Evolutionary conservation across 2,329 filamentous ascomycete species (phyloP), one percentile per base, ranked within the genome.

Genomic region (Lecanicillium sp.): DNA sequence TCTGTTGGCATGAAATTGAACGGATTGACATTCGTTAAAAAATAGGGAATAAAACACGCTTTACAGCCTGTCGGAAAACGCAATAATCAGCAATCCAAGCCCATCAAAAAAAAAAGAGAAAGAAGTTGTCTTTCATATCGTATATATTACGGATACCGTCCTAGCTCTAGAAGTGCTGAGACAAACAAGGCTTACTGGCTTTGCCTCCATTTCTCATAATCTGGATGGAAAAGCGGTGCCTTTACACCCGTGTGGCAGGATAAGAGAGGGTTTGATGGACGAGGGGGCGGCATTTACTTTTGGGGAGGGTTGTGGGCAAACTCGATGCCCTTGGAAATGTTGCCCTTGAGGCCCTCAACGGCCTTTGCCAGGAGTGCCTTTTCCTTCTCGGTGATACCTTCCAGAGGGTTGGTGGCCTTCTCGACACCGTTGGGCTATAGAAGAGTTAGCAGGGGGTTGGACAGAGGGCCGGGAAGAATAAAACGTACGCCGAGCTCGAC

Each of bases 311-410:
- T 89, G 72, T 85, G 75, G 65, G 82, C 82, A 62, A 97, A 98
- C 60, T 81, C 79, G 59, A 96, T 72, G 60, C 92, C 92, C 80
- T 97, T 96, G 58, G 78, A 69, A 62, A 98, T 95, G 72, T 97
- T 97, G 69, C 79, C 82, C 74, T 88, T 84, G 47, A 97, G 79
- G 50, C 84, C 90, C 53, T 77, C 71, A 60, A 85, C 74, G 61
- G 76, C 79, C 57, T 78, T 81, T 55, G 84, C 72, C 54, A 97
- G 76, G 49, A 97, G 79, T 56, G 76, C 79, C 81, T 94, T 85
- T 79, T 97, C 92, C 68, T 87, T 79, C 34, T 87, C 84, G 58
- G 84, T 87, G 57, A 88, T 79, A 47, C 74, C 74, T 54, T 72
- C 74, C 50, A 97, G 74, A 47, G 87, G 76, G 68, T 97, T 87